Evolutionary conservation across 495 filamentous ascomycete species (phyloP).

Genomic region (Tetracladium marchalianum): DNA sequence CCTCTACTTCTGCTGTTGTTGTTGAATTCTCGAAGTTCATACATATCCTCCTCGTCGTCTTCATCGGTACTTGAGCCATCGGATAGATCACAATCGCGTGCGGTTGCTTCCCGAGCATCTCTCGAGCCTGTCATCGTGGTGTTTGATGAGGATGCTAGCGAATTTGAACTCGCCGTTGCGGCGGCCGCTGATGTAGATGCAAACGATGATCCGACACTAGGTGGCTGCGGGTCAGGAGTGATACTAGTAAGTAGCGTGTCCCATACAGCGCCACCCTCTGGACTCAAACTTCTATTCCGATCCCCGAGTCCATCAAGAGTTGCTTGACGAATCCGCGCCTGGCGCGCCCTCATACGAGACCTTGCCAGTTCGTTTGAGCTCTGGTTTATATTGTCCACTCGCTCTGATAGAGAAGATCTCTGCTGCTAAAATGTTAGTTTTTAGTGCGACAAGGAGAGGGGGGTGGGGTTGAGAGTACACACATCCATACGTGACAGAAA

Average conservation of each 20-base stretch:
- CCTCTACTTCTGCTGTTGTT: background rate
- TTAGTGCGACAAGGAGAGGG: too few species aligned
- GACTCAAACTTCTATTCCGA: slow-evolving; percentile 70
- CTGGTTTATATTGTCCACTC: slow-evolving; percentile 10
- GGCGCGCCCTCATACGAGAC: slow-evolving; percentile 10
- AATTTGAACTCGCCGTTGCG: slow-evolving; percentile 9
- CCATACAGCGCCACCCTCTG: slow-evolving; percentile 63
- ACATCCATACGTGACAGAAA: too few species aligned
- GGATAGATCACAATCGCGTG: slow-evolving; percentile 15
- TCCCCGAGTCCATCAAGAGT: slow-evolving; percentile 69
- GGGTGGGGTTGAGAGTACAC: too few species aligned
- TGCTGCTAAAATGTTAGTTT: background rate
- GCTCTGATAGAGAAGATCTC: slow-evolving; percentile 4
- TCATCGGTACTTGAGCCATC: slow-evolving; percentile 15
- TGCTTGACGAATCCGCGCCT: slow-evolving; percentile 4
- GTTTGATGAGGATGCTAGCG: slow-evolving; percentile 5
- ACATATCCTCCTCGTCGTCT: slow-evolving; percentile 23
- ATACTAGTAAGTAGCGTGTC: slow-evolving; percentile 72
- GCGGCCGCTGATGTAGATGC: slow-evolving; percentile 46
- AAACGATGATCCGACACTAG: slow-evolving; percentile 74
- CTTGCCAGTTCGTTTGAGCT: slow-evolving; percentile 6
- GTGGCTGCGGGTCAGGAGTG: slow-evolving; percentile 67
- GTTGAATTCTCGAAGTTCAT: slow-evolving; percentile 10
- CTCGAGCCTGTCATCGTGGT: slow-evolving; percentile 11
- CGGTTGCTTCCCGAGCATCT: background rate